phyloP scores from a whole-genome alignment of 73 alveolate species.

The Symbiodinium pilosum region DNA sequence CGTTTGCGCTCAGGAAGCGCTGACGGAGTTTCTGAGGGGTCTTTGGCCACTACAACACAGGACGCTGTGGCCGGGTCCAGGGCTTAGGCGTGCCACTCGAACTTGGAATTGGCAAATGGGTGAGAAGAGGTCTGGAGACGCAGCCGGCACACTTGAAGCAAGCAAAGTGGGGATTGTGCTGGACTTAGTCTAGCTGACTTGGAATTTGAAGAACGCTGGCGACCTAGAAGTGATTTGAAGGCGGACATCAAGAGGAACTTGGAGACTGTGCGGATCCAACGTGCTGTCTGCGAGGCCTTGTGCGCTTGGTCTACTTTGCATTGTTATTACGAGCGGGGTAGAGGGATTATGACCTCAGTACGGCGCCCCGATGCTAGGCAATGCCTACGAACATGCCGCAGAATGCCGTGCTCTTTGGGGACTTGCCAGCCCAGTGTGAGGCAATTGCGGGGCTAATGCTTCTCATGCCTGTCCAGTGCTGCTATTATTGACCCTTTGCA shows the following conservation, averaged over 20 bases:
- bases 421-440: conserved; percentile 80
- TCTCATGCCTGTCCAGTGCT: too few relatives aligned
- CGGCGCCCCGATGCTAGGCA: background rate
- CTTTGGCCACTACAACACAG: background rate
- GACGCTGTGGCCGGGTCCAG: background rate
- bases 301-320: background rate
- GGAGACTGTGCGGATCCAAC: conserved; percentile 92
- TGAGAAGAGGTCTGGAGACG: conserved; percentile 11
- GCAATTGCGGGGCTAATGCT: too few relatives aligned
- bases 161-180: background rate
- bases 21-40: background rate
- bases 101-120: background rate
- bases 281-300: conserved; percentile 52
- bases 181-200: background rate
- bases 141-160: background rate
- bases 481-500: too few relatives aligned
- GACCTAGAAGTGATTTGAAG: background rate
- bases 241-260: conserved; percentile 84
- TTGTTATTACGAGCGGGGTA: too few relatives aligned
- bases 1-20: background rate
- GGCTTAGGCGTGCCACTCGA: background rate
- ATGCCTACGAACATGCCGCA: conserved; percentile 90
- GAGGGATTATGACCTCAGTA: too few relatives aligned
- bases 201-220: too few relatives aligned
- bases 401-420: conserved; percentile 55